Base-by-base conservation (phyloP, 441 rosid species). In the Adansonia gregorii region DNA sequence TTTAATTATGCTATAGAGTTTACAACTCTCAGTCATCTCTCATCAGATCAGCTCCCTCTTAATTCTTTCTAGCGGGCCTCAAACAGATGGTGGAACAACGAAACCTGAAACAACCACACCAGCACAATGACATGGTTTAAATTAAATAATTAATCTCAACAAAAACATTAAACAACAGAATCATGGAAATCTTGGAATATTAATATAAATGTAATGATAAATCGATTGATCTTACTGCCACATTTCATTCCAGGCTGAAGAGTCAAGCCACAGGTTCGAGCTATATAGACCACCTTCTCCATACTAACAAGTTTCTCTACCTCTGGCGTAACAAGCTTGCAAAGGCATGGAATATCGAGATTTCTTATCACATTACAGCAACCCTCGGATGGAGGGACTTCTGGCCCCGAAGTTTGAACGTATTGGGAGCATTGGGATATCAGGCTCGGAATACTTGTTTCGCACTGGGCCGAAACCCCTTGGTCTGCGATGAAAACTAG, bases 281-380 rank as follows among this genome's bases (percentile, higher is more conserved):
- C 86, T 6, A 80, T 84, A 8, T 41, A 75, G 14, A 82, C 79
- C 2, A 72, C 84, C 58, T 82, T 86, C 6, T 84, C 83, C 83
- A 84, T 65, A 72, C 79, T 81, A 20, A 84, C 39, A 49, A 67
- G 0, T 55, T 64, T 69, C 70, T 86, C 83, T 0, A 84, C 7
- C 0, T 15, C 61, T 0, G 81, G 74, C 0, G 83, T 80, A 7
- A 86, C 73, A 12, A 19, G 24, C 6, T 51, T 19, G 72, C 87
- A 84, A 1, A 78, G 22, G 14, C 89, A 86, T 0, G 84, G 68
- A 7, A 84, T 8, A 12, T 82, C 73, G 0, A 71, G 51, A 0
- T 2, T 1, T 67, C 41, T 71, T 15, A 81, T 4, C 11, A 11
- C 82, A 0, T 19, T 2, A 63, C 89, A 87, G 39, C 89, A 87